These are phyloP conservation scores for Neotropicomus parvogracilis DNA, from an alignment of 1,284 basidiomycete genomes.

Conservation along the genomic window DNA sequence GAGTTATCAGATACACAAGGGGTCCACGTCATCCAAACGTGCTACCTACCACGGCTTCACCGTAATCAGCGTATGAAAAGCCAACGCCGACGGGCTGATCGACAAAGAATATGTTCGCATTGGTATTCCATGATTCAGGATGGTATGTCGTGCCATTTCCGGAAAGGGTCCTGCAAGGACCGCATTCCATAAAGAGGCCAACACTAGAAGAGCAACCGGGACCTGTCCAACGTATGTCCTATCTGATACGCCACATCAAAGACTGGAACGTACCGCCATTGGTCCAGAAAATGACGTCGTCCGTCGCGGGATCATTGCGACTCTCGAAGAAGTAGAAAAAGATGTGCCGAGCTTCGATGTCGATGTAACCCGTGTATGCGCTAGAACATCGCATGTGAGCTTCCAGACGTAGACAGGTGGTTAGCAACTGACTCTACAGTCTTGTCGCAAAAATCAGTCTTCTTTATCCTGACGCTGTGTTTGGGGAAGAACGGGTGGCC, in stretches of 20 bases:
- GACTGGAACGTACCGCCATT: conserved; percentile 30
- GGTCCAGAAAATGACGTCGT: conserved; percentile 69
- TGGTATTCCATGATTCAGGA: conserved; percentile 59
- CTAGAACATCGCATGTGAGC: conserved; percentile 39
- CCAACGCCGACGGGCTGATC: conserved; percentile 72
- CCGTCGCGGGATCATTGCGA: conserved; percentile 58
- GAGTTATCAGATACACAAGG: neutral
- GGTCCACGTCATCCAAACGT: neutral
- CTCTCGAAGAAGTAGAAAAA: conserved; percentile 85
- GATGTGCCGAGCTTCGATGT: conserved; percentile 61
- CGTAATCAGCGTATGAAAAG: conserved; percentile 64
- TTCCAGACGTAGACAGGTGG: conserved; percentile 41
- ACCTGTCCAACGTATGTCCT: conserved; percentile 11
- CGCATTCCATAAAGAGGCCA: conserved; percentile 38
- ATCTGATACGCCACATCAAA: conserved; percentile 20
- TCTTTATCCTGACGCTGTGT: conserved; percentile 54
- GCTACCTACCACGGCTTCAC: conserved; percentile 45
- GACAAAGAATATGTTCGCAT: conserved; percentile 62
- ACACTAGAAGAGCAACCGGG: conserved; percentile 28
- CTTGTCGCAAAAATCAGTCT: conserved; percentile 31
- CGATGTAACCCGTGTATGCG: conserved; percentile 63
- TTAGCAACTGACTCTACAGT: conserved; percentile 36
- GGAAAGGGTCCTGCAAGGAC: conserved; percentile 36
- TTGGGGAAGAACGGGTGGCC: conserved; percentile 51
- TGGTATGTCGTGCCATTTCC: conserved; percentile 46